Percentiles rank a stretch among this genome's conserved stretches.
Conservation (phyloP, 495 filamentous ascomycete species). For the Platismatia glauca region DNA sequence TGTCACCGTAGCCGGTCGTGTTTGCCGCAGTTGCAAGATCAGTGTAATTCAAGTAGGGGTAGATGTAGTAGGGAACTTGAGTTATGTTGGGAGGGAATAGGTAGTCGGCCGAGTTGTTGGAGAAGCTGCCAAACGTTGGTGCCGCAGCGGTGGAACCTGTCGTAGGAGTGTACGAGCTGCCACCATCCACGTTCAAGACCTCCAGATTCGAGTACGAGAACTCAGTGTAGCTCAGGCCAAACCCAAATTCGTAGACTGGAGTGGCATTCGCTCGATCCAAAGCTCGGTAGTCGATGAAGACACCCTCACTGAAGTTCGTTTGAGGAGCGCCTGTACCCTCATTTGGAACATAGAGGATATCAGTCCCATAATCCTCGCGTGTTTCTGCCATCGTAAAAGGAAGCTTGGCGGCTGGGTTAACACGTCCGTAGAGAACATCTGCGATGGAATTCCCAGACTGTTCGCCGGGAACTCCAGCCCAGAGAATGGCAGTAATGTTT, state of each 20-base stretch:
- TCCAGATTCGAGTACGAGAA: constrained; percentile 71
- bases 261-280: constrained; percentile 68
- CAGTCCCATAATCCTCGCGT: constrained; percentile 63
- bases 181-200: constrained; percentile 40
- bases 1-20: constrained; percentile 60
- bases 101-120: constrained; percentile 57
- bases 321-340: constrained; percentile 64
- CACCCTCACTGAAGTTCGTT: constrained; percentile 71
- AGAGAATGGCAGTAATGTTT: constrained; percentile 92
- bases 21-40: constrained; percentile 52
- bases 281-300: constrained; percentile 89
- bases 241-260: constrained; percentile 87
- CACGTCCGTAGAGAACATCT: constrained; percentile 82
- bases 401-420: constrained; percentile 77
- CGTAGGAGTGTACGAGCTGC: constrained; percentile 56
- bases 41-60: constrained; percentile 82
- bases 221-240: constrained; percentile 80
- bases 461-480: constrained; percentile 88
- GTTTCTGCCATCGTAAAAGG: constrained; percentile 82
- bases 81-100: constrained; percentile 60
- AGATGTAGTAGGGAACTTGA: constrained; percentile 58
- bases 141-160: constrained; percentile 59
- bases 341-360: constrained; percentile 68
- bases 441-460: constrained; percentile 85
- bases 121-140: constrained; percentile 58